A percentile compares a stretch with the other conserved stretches of the same genome.
These are phyloP conservation scores for Suillus tomentosus DNA, from an alignment of 768 basidiomycete genomes.

Conservation along the genomic window DNA sequence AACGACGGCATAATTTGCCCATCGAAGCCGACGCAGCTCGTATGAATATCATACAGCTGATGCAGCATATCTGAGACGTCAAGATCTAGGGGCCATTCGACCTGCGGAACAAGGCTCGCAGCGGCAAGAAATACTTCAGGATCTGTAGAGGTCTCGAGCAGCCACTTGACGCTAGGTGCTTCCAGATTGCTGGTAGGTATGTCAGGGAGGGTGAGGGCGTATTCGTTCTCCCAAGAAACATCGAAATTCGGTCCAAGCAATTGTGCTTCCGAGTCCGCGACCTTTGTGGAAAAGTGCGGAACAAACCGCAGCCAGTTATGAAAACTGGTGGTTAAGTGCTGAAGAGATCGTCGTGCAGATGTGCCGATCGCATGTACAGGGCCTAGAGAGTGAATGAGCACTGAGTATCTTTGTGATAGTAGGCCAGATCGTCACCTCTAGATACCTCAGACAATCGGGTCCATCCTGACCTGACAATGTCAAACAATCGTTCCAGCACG, in stretches of 20 bases:
- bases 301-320: not conserved
- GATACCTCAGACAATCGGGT: not conserved
- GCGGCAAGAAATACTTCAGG: not conserved
- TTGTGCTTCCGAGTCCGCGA: not conserved
- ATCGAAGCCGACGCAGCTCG: not conserved
- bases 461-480: not conserved
- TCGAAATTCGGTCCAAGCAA: too few relatives aligned
- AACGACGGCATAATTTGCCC: not conserved
- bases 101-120: not conserved
- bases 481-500: not conserved
- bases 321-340: not conserved
- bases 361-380: not conserved
- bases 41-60: not conserved
- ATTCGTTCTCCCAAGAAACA: not conserved
- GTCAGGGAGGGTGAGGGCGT: not conserved
- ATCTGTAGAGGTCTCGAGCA: not conserved
- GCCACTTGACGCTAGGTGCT: constrained; percentile 13
- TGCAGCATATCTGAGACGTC: not conserved
- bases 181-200: not conserved
- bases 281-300: not conserved
- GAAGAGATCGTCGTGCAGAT: not conserved
- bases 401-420: not conserved
- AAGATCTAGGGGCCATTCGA: not conserved
- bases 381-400: not conserved
- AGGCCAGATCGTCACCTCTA: not conserved